These are phyloP conservation scores for Hypoxylon fragiforme DNA, from an alignment of 495 filamentous ascomycete genomes.

Conservation along the genomic window DNA sequence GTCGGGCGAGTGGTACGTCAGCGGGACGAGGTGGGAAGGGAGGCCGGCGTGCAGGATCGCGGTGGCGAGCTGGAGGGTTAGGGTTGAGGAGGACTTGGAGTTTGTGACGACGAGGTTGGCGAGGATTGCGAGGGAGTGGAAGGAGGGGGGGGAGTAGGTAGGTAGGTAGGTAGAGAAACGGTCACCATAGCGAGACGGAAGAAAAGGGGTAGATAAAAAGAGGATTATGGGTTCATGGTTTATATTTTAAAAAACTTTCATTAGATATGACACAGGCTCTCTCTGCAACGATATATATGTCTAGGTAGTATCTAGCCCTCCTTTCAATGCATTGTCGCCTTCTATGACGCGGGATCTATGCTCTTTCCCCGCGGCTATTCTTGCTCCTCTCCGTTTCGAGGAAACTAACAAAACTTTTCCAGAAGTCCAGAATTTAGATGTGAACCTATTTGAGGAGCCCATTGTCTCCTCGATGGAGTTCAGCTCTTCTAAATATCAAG, in stretches of 20 bases:
- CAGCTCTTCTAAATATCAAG: not conserved
- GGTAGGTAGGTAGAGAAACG: not conserved
- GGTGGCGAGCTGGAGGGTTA: constrained; percentile 78
- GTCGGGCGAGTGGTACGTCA: constrained; percentile 77
- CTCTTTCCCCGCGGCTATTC: too few relatives aligned
- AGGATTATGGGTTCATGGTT: not conserved
- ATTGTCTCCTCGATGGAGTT: not conserved
- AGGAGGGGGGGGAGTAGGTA: constrained; percentile 7
- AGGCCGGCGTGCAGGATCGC: constrained; percentile 75
- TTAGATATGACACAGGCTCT: too few relatives aligned
- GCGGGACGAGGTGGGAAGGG: constrained; percentile 76
- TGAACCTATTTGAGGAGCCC: not conserved
- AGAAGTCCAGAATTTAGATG: not conserved
- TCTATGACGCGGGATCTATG: too few relatives aligned
- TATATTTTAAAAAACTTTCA: not conserved
- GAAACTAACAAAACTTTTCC: too few relatives aligned
- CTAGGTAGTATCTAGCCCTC: too few relatives aligned
- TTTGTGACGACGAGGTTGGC: constrained; percentile 45
- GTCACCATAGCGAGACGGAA: not conserved
- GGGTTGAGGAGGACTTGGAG: constrained; percentile 58
- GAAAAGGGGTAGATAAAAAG: not conserved
- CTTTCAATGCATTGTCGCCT: too few relatives aligned
- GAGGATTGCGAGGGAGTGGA: constrained; percentile 24
- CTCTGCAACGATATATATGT: too few relatives aligned
- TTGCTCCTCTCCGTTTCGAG: too few relatives aligned